Evolutionary conservation across 306 rosid species (phyloP).

Genomic region (Citrullus amarus): DNA sequence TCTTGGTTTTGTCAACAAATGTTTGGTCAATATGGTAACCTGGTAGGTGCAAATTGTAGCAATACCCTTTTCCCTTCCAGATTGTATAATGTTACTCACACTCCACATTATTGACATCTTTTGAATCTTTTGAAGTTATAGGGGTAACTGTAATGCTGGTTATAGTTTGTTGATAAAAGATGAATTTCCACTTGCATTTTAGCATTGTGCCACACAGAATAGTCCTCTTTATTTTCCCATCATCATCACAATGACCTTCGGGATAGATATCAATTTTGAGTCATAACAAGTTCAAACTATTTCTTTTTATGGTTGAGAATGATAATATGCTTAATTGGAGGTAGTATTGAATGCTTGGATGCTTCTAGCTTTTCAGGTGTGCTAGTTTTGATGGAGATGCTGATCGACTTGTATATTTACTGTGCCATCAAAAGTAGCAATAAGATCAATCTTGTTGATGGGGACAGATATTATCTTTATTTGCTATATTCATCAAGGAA

Average conservation of each 20-base stretch:
- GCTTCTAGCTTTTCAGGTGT: constrained; percentile 74
- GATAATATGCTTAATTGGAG: neutral
- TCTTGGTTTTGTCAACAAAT: neutral
- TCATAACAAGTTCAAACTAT: neutral
- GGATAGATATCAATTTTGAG: neutral
- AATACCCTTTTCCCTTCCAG: neutral
- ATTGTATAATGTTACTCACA: neutral
- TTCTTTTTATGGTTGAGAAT: neutral
- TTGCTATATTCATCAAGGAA: constrained; percentile 70
- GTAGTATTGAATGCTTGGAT: constrained; percentile 14
- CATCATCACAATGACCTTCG: neutral
- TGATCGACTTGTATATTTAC: constrained; percentile 75
- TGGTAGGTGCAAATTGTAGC: neutral
- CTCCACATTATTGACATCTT: neutral
- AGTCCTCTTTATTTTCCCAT: neutral
- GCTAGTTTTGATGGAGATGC: constrained; percentile 99
- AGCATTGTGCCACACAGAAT: neutral
- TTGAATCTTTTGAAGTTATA: neutral
- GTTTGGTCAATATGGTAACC: neutral
- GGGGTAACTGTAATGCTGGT: neutral
- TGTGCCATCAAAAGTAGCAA: constrained; percentile 39
- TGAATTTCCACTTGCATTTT: neutral
- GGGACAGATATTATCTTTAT: constrained; percentile 81
- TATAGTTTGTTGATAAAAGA: neutral
- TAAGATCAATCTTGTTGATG: constrained; percentile 63